A percentile compares a stretch with the other conserved stretches of the same genome.
Conservation (phyloP, 257 asterid species). For the Solanum corneliomulleri region DNA sequence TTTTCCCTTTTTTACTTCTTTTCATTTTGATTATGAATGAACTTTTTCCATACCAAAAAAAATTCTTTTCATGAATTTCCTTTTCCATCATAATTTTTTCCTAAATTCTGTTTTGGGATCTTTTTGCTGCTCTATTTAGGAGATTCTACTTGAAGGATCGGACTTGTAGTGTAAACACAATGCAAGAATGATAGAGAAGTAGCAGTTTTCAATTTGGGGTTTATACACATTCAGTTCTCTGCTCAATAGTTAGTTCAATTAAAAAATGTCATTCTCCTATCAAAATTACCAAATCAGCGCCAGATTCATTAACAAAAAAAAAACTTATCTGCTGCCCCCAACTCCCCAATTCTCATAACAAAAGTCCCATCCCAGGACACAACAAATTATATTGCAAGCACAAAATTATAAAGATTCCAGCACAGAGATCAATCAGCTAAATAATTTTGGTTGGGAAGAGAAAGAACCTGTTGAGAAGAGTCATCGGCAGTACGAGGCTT, state of each 20-base stretch:
- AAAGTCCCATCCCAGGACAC: neutral
- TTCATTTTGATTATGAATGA: neutral
- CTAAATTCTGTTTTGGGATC: neutral
- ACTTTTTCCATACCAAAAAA: neutral
- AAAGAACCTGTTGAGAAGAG: constrained; percentile 60
- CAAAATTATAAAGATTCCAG: no score
- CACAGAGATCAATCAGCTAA: neutral
- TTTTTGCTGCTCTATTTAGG: neutral
- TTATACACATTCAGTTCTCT: neutral
- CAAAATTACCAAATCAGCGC: neutral
- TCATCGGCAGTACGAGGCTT: constrained; percentile 86
- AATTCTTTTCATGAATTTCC: neutral
- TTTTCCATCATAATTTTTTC: neutral
- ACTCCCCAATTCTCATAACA: neutral
- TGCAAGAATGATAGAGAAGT: neutral
- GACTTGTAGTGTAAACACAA: neutral
- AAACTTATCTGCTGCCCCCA: neutral
- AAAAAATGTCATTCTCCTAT: neutral
- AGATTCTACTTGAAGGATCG: neutral
- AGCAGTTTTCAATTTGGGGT: neutral
- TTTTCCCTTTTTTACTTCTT: neutral
- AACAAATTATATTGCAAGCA: neutral
- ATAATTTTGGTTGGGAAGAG: neutral
- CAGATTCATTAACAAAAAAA: neutral
- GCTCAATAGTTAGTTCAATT: neutral